Percentiles rank a stretch among this genome's conserved stretches.
Conservation (phyloP, 1,284 basidiomycete genomes). For the Ganoderma leucocontextum region DNA sequence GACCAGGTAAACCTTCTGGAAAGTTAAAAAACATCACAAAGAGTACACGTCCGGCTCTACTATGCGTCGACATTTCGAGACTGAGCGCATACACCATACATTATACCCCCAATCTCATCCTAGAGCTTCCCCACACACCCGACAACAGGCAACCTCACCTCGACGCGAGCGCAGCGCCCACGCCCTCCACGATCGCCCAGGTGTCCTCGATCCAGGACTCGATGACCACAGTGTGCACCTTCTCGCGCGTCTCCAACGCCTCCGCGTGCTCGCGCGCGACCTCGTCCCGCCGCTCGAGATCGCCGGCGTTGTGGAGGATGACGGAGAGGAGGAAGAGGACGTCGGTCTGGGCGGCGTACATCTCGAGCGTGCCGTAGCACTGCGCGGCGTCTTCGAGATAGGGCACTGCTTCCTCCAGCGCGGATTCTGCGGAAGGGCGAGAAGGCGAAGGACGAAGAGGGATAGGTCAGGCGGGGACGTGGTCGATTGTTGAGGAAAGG, state of each 20-base stretch:
- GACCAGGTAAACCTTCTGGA: too few relatives aligned
- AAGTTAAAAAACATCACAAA: not conserved
- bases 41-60: not conserved
- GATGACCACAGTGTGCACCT: slow-evolving; percentile 50
- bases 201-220: slow-evolving; percentile 64
- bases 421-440: slow-evolving; percentile 43
- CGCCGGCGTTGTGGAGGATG: slow-evolving; percentile 73
- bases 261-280: slow-evolving; percentile 57
- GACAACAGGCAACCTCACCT: slow-evolving; percentile 39
- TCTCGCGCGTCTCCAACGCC: slow-evolving; percentile 51
- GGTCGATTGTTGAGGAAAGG: not conserved
- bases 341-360: slow-evolving; percentile 66
- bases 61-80: not conserved
- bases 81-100: not conserved
- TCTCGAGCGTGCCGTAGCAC: slow-evolving; percentile 67
- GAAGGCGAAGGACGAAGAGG: not conserved
- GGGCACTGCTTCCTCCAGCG: slow-evolving; percentile 45
- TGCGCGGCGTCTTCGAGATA: slow-evolving; percentile 57
- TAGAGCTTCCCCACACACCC: not conserved
- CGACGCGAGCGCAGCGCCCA: slow-evolving; percentile 63
- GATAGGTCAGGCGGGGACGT: not conserved
- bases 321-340: slow-evolving; percentile 76
- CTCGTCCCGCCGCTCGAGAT: slow-evolving; percentile 63
- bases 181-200: slow-evolving; percentile 63
- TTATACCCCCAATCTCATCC: not conserved